Evolutionary conservation across 192 early-diverging fungal species (phyloP).

Genomic region (Coemansia pectinata): DNA sequence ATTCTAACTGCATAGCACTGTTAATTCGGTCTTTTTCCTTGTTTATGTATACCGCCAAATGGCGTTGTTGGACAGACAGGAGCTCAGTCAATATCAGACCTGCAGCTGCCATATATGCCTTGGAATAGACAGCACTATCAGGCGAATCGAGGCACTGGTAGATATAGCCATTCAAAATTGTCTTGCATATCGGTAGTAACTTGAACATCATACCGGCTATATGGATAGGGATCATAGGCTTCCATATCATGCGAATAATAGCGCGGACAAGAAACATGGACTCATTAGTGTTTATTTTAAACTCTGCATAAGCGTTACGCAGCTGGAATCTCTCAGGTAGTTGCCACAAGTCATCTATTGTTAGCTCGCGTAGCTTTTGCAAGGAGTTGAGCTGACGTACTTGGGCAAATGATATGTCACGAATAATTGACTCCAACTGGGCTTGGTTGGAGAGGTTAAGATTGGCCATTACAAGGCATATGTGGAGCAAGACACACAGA

Average conservation of each 20-base stretch:
- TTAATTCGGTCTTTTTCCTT: background rate
- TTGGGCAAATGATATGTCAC: conserved; percentile 5
- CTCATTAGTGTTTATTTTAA: conserved; percentile 26
- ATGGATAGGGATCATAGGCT: conserved; percentile 33
- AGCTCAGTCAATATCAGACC: background rate
- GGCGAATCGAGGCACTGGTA: conserved; percentile 30
- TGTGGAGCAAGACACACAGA: background rate
- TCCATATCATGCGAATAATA: conserved; percentile 40
- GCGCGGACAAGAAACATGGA: conserved; percentile 35
- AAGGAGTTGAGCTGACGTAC: conserved; percentile 19
- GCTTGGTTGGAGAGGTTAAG: conserved; percentile 8
- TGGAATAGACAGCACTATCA: conserved; percentile 8
- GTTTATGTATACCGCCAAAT: background rate
- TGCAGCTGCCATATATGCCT: background rate
- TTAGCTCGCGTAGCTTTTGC: conserved; percentile 16
- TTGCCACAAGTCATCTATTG: conserved; percentile 18
- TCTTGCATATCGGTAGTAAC: background rate
- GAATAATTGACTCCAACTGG: background rate
- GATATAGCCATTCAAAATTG: conserved; percentile 11
- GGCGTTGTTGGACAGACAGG: background rate
- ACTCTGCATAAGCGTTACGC: conserved; percentile 10
- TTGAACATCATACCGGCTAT: conserved; percentile 7
- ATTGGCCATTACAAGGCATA: conserved; percentile 6
- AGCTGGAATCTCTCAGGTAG: conserved; percentile 28
- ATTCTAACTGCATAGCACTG: background rate